These are phyloP conservation scores for Endogone sp. DNA, from an alignment of 192 early-diverging fungal species.

Conservation along the genomic window DNA sequence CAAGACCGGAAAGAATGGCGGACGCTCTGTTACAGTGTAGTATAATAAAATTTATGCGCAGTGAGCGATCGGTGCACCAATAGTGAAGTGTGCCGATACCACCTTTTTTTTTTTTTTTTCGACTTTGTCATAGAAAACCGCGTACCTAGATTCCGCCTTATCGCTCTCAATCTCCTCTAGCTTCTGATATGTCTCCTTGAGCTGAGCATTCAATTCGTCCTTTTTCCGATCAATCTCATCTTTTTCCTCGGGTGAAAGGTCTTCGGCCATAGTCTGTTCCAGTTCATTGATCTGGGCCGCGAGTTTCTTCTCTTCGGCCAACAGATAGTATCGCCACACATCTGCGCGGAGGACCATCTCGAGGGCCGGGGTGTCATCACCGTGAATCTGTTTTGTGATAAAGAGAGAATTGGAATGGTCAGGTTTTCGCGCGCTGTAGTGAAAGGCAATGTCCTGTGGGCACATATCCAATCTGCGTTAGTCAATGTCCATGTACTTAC, in stretches of 20 bases:
- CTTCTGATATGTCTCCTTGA: conserved; percentile 83
- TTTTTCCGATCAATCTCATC: conserved; percentile 49
- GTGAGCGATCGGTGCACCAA: not conserved
- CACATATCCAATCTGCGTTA: not conserved
- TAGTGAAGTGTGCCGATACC: not conserved
- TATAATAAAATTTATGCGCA: not conserved
- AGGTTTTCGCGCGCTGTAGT: too few species aligned
- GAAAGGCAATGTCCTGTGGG: too few species aligned
- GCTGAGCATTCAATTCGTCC: conserved; percentile 43
- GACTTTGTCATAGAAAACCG: too few species aligned
- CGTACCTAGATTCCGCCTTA: conserved; percentile 86
- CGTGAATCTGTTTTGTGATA: conserved; percentile 63
- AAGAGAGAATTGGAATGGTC: too few species aligned
- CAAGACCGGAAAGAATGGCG: conserved; percentile 93
- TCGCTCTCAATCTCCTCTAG: conserved; percentile 95
- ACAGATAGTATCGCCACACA: conserved; percentile 83
- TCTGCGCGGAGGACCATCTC: conserved; percentile 92
- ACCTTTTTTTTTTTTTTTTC: not conserved
- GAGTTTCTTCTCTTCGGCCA: conserved; percentile 78
- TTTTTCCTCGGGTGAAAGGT: conserved; percentile 45
- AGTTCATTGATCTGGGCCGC: conserved; percentile 46
- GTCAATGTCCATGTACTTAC: conserved; percentile 35
- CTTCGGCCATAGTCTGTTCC: conserved; percentile 45
- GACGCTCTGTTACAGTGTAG: conserved; percentile 63
- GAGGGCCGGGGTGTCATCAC: conserved; percentile 84